Evolutionary conservation across 106 monocot genomes (phyloP).

Genomic region (Dendrobium nobile): DNA sequence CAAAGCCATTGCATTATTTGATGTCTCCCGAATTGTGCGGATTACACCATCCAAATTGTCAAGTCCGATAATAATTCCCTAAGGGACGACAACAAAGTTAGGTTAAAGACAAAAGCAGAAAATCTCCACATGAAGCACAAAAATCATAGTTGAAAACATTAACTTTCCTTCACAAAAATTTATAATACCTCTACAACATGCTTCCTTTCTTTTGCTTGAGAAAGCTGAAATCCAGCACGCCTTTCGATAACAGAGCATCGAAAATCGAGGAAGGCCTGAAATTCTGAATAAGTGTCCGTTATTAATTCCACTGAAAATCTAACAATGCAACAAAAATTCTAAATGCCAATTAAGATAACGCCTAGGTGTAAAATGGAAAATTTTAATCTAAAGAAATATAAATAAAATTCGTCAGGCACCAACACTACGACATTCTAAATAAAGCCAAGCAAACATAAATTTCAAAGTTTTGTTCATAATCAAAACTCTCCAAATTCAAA

Average conservation of each 20-base stretch:
- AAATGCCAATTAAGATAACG: background rate
- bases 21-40: conserved; percentile 50
- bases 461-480: background rate
- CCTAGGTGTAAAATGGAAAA: background rate
- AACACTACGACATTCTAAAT: background rate
- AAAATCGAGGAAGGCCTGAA: conserved; percentile 92
- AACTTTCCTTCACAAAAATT: background rate
- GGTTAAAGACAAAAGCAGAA: background rate
- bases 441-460: background rate
- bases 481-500: background rate
- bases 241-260: conserved; percentile 88
- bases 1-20: conserved; percentile 47
- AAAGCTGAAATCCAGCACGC: conserved; percentile 86
- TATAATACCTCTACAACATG: conserved; percentile 83
- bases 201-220: conserved; percentile 65
- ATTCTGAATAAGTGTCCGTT: background rate
- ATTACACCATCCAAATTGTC: conserved; percentile 95
- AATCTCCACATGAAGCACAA: background rate
- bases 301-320: background rate
- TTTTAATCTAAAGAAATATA: background rate
- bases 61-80: conserved; percentile 91
- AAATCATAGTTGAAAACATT: background rate
- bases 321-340: background rate
- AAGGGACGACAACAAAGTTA: conserved; percentile 7
- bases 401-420: background rate